phyloP scores from a whole-genome alignment of 768 basidiomycete genomes.

The Phylloporus sp. region DNA sequence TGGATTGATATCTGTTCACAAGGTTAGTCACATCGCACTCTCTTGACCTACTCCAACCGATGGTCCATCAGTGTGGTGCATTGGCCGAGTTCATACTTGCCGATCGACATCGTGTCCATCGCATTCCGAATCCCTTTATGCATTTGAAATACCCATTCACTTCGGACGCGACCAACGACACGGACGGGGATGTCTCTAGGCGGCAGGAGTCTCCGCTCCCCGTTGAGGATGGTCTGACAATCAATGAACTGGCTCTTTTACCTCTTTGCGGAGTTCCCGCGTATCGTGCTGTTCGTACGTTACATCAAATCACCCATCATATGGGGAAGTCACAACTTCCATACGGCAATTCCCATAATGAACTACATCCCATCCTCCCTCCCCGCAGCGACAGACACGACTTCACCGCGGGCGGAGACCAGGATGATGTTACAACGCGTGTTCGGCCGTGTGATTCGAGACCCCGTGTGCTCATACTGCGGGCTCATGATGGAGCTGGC shows the following conservation, averaged over 20 bases:
- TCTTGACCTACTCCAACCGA: no score
- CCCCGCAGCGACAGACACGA: constrained; percentile 23
- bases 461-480: constrained; percentile 57
- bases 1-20: constrained; percentile 72
- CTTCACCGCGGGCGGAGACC: constrained; percentile 24
- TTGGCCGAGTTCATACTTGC: constrained; percentile 85
- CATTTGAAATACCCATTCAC: constrained; percentile 27
- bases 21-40: constrained; percentile 70
- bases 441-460: constrained; percentile 16
- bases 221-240: constrained; percentile 31
- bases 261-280: constrained; percentile 80
- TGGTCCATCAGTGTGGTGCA: constrained; percentile 81
- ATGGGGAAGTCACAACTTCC: constrained; percentile 22
- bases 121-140: constrained; percentile 61
- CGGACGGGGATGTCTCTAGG: constrained; percentile 5
- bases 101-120: constrained; percentile 73
- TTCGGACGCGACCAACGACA: constrained; percentile 9
- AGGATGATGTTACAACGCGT: constrained; percentile 11
- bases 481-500: constrained; percentile 71
- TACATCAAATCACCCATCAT: constrained; percentile 36
- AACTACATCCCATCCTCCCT: constrained; percentile 25
- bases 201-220: constrained; percentile 10
- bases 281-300: constrained; percentile 74
- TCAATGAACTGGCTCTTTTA: constrained; percentile 77
- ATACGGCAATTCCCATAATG: constrained; percentile 25